Conservation (phyloP, 345 rosid species). For the Corchorus capsularis region DNA sequence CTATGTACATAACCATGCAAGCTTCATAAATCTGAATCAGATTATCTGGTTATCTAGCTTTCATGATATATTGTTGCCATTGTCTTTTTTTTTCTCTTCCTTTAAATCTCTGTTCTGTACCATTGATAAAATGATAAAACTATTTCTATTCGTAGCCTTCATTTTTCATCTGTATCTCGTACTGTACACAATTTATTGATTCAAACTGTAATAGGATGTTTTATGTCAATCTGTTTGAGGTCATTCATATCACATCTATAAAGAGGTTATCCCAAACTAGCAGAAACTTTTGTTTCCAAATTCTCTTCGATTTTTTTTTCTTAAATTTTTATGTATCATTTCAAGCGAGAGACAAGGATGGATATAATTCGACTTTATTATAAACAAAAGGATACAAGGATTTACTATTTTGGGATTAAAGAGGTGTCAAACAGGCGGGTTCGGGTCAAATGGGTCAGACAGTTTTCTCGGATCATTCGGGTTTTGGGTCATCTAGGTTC, state of each 20-base stretch:
- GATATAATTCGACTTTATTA: no score
- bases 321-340: no score
- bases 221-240: background rate
- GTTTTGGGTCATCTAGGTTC: no score
- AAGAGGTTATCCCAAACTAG: background rate
- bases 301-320: no score
- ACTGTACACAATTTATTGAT: background rate
- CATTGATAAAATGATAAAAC: background rate
- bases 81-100: background rate
- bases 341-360: no score
- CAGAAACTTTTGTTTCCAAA: no score
- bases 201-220: background rate
- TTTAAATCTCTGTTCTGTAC: background rate
- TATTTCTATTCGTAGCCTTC: background rate
- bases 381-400: no score
- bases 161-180: background rate
- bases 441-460: no score
- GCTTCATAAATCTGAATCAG: background rate
- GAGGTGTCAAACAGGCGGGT: no score
- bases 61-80: no score
- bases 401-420: no score
- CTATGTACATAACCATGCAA: conserved; percentile 20
- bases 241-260: background rate
- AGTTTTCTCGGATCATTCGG: no score
- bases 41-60: background rate